These are phyloP conservation scores for Glycine tomentella DNA, from an alignment of 306 rosid genomes.

Conservation along the genomic window DNA sequence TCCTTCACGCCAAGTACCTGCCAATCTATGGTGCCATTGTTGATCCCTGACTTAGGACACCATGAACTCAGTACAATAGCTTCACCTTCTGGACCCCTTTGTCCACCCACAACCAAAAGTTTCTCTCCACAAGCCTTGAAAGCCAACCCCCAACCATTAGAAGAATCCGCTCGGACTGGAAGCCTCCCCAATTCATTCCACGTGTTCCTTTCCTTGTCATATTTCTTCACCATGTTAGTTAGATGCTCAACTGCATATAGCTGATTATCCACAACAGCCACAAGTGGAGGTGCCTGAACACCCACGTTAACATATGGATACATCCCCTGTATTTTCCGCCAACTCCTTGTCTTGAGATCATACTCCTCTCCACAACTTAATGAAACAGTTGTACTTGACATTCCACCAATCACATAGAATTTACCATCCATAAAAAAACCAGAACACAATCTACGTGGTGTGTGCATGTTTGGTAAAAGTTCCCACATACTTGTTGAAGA, in stretches of 20 bases:
- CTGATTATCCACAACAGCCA: slow-evolving; percentile 90
- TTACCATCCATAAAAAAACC: slow-evolving; percentile 89
- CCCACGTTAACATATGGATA: slow-evolving; percentile 80
- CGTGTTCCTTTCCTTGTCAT: slow-evolving; percentile 72
- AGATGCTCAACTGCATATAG: slow-evolving; percentile 78
- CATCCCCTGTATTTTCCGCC: slow-evolving; percentile 88
- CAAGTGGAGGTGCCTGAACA: slow-evolving; percentile 95
- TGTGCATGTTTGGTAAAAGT: slow-evolving; percentile 76
- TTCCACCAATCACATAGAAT: slow-evolving; percentile 94
- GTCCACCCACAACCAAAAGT: slow-evolving; percentile 92
- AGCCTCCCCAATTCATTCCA: slow-evolving; percentile 92
- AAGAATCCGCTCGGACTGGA: slow-evolving; percentile 84
- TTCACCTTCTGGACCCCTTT: slow-evolving; percentile 91
- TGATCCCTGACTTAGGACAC: slow-evolving; percentile 75
- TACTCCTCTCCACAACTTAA: slow-evolving; percentile 93
- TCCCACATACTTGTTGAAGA: slow-evolving; percentile 76
- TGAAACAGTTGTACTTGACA: slow-evolving; percentile 77
- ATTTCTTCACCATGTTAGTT: slow-evolving; percentile 90
- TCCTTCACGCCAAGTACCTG: slow-evolving; percentile 83
- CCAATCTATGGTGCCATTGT: slow-evolving; percentile 81
- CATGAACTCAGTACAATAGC: slow-evolving; percentile 80
- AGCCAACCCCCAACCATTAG: slow-evolving; percentile 96
- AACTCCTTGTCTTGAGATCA: slow-evolving; percentile 69
- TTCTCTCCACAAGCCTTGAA: slow-evolving; percentile 94
- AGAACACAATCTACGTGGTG: slow-evolving; percentile 86